Conservation (phyloP, 768 basidiomycete genomes). For the Chalciporus piperatus region DNA sequence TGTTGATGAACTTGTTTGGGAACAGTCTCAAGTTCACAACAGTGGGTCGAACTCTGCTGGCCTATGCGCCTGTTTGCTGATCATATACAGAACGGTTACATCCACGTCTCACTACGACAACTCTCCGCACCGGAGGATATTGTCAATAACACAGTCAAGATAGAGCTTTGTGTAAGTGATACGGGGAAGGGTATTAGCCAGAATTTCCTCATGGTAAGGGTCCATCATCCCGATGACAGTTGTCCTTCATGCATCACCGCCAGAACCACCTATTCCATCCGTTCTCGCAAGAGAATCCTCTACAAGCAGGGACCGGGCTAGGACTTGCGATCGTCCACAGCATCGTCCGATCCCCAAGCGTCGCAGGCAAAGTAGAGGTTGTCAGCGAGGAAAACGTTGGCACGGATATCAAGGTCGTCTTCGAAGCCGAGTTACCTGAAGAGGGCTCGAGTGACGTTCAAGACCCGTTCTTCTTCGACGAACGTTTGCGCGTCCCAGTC, state of each 20-base stretch:
- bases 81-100: slow-evolving; percentile 68
- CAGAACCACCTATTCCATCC: slow-evolving; percentile 95
- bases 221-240: neutral
- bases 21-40: slow-evolving; percentile 92
- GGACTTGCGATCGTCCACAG: slow-evolving; percentile 95
- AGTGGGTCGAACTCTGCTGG: slow-evolving; percentile 39
- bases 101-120: slow-evolving; percentile 81
- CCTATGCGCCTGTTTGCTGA: slow-evolving; percentile 1
- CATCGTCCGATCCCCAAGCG: slow-evolving; percentile 81
- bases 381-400: slow-evolving; percentile 88
- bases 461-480: slow-evolving; percentile 45
- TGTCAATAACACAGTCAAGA: slow-evolving; percentile 57
- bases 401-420: slow-evolving; percentile 86
- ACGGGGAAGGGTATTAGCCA: slow-evolving; percentile 96
- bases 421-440: slow-evolving; percentile 64
- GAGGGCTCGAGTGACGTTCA: slow-evolving; percentile 39
- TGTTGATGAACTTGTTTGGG: slow-evolving; percentile 93
- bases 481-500: slow-evolving; percentile 41
- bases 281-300: slow-evolving; percentile 93
- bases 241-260: neutral
- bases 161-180: slow-evolving; percentile 84
- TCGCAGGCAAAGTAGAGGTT: slow-evolving; percentile 91
- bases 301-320: slow-evolving; percentile 90
- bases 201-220: slow-evolving; percentile 77
- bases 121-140: slow-evolving; percentile 54